Base-by-base conservation (phyloP, 345 rosid species). In the Eucalyptus victrix region DNA sequence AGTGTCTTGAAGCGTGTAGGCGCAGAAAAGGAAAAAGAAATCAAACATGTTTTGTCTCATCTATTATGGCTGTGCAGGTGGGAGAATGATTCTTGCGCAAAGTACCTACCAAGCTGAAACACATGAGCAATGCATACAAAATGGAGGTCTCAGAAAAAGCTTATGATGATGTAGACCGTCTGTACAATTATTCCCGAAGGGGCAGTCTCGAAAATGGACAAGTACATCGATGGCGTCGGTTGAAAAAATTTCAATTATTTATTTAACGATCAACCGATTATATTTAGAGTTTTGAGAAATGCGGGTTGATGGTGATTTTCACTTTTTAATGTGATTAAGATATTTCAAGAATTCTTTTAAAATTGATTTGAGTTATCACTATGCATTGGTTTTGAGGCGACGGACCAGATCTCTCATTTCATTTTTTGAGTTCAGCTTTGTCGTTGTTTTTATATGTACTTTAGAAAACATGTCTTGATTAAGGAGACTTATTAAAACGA, bases 261-360 rank as follows among this genome's bases (percentile, higher is more conserved):
- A 40, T 40, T 12, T 6, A 44, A 76, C 5, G 7, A 1, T 76
- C 0, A 1, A 42, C 3, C 1, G 5, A 23, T 12, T 40, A 11
- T 26, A 23, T 76, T 76, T 40, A 12, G 15, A 21, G 9, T 37
- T 40, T 76, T 2, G 47, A 8, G 12, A 42, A 37, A 40, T 23
- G 45, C 12, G 16, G 45, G 8, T 37, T 72, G 23, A 72, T 37
- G 24, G 28, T 10, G 45, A 40, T 37, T 72, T 72, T 19, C 15
- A 40, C 81, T 19, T 72, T 11, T 19, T 0, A 1, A 12, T 19
- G 1, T 44, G 15, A 19, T 44, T 24, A 19, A 37, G 0, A 37
- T 21, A 6, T 26, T 40, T 3, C 1, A 6, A 10, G 8, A 21
- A 76, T 11, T 76, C 47, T 2, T 76, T 40, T 11, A 21, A 40